Evolutionary conservation across 345 rosid species (phyloP).

Genomic region (Bruguiera parviflora): DNA sequence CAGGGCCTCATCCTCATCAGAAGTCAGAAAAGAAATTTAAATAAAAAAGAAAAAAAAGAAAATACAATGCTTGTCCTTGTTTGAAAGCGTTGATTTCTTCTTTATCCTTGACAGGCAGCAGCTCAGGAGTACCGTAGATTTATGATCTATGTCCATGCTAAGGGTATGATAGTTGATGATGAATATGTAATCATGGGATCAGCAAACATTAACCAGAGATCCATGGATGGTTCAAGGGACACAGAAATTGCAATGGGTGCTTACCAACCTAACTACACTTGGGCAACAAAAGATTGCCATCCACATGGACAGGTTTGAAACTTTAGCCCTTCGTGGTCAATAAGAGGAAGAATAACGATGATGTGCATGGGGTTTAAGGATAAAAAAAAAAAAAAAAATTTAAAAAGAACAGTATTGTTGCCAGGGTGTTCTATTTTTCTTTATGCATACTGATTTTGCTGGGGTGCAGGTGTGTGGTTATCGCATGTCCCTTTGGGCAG

Average conservation of each 20-base stretch:
- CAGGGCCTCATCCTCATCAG: no score
- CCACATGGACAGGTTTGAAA: constrained; percentile 54
- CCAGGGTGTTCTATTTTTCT: no score
- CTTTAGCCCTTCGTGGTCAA: neutral
- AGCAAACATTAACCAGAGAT: constrained; percentile 75
- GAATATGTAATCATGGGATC: constrained; percentile 66
- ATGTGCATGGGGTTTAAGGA: no score
- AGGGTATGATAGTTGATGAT: constrained; percentile 74
- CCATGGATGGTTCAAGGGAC: constrained; percentile 75
- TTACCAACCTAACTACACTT: constrained; percentile 56
- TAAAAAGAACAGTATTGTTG: no score
- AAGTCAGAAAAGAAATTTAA: no score
- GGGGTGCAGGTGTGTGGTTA: constrained; percentile 57
- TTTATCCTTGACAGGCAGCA: constrained; percentile 34
- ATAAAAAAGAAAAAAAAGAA: neutral
- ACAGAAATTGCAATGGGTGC: constrained; percentile 76
- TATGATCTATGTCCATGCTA: constrained; percentile 74
- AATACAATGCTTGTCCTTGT: neutral
- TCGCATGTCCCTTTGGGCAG: constrained; percentile 70
- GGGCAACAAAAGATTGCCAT: constrained; percentile 46
- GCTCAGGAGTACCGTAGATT: constrained; percentile 46
- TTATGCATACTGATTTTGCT: no score
- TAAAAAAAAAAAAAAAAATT: no score
- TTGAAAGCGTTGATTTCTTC: neutral
- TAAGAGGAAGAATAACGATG: neutral